Conservation (phyloP, 441 rosid genomes). For the Populus hybrid region DNA sequence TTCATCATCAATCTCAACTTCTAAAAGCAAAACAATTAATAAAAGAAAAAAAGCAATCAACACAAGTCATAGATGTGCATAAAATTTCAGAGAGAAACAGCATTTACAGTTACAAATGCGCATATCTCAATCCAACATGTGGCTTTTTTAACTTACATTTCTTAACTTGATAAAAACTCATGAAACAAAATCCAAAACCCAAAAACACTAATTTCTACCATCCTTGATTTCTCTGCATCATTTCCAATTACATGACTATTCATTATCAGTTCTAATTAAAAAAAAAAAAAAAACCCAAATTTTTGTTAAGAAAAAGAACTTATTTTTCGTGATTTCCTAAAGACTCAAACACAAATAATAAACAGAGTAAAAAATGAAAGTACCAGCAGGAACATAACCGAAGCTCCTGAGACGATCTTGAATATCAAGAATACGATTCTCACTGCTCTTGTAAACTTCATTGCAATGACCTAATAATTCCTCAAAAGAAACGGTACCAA, state of each 20-base stretch:
- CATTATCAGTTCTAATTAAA: neutral
- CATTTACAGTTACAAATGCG: too few relatives aligned
- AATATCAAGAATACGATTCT: slow-evolving; percentile 9
- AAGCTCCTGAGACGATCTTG: slow-evolving; percentile 9
- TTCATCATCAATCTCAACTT: slow-evolving; percentile 33
- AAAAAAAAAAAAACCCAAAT: neutral
- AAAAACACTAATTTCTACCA: neutral
- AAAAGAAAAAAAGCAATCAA: neutral
- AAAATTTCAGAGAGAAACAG: too few relatives aligned
- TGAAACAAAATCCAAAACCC: neutral
- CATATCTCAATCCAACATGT: too few relatives aligned
- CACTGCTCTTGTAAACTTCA: slow-evolving; percentile 22
- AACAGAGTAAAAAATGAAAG: neutral
- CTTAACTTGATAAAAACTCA: too few relatives aligned
- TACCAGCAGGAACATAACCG: slow-evolving; percentile 16
- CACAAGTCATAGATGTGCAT: neutral
- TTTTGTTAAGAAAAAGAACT: neutral
- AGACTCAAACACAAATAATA: neutral
- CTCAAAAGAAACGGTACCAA: slow-evolving; percentile 30
- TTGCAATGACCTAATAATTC: slow-evolving; percentile 71
- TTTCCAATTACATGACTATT: neutral
- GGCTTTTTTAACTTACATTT: too few relatives aligned
- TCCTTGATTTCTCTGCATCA: neutral
- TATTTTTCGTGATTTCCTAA: neutral
- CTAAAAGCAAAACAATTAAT: slow-evolving; percentile 15